A percentile compares a stretch with the other conserved stretches of the same genome.
Evolutionary conservation across 768 basidiomycete species (phyloP).

Genomic region (Lepiota brunneoincarnata): DNA sequence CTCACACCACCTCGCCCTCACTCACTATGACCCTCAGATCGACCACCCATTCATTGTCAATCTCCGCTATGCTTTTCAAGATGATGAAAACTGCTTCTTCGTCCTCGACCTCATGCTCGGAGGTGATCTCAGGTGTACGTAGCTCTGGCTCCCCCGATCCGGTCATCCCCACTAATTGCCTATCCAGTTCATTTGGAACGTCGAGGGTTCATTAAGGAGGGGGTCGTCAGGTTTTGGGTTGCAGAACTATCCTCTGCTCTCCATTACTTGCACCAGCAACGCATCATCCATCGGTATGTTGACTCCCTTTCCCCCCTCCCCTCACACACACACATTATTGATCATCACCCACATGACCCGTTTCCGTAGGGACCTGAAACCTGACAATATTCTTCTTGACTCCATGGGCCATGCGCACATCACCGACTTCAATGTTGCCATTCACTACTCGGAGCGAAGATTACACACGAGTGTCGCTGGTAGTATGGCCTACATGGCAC

Average conservation of each 20-base stretch:
- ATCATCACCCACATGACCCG: background rate
- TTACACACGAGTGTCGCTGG: conserved; percentile 93
- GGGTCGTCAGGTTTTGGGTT: conserved; percentile 81
- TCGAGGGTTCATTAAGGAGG: conserved; percentile 61
- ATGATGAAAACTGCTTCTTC: conserved; percentile 97
- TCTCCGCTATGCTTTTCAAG: conserved; percentile 94
- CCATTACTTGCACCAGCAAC: conserved; percentile 85
- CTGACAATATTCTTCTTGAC: conserved; percentile 95
- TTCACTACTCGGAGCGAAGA: conserved; percentile 90
- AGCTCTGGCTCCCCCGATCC: conserved; percentile 4
- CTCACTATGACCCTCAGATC: conserved; percentile 43
- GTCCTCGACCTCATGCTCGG: conserved; percentile 96
- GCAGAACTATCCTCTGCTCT: conserved; percentile 85
- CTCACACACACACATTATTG: conserved; percentile 4
- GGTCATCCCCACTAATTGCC: conserved; percentile 2
- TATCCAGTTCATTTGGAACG: conserved; percentile 80
- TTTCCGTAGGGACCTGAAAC: conserved; percentile 80
- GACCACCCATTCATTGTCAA: conserved; percentile 90
- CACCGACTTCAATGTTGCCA: conserved; percentile 99
- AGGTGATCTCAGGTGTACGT: conserved; percentile 88
- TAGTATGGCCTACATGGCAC: conserved; percentile 99
- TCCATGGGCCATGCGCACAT: conserved; percentile 93
- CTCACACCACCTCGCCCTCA: conserved; percentile 1
- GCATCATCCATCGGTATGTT: conserved; percentile 90
- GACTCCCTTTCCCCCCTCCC: too few species aligned